Evolutionary conservation across 148 eudicot species (phyloP).

Genomic region (Pouteria glomerata): DNA sequence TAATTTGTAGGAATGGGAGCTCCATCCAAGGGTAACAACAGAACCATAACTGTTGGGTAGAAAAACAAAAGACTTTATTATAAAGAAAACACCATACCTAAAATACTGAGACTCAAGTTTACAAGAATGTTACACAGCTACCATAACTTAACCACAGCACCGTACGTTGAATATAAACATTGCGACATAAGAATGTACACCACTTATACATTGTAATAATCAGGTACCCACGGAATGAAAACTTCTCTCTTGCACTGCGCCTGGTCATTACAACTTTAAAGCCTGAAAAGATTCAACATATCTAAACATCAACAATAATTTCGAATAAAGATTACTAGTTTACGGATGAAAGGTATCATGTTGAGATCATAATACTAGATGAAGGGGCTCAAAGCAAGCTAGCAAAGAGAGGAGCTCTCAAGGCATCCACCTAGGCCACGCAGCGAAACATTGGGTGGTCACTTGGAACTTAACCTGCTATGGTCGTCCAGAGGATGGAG

Average conservation of each 20-base stretch:
- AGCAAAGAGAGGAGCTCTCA: not conserved
- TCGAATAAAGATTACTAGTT: not conserved
- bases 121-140: not conserved
- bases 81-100: no score
- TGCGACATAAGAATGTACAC: not conserved
- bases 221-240: not conserved
- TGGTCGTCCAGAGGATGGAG: no score
- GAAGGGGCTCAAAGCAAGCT: not conserved
- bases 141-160: not conserved
- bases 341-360: not conserved
- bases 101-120: not conserved
- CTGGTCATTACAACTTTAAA: slow-evolving; percentile 2
- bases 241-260: not conserved
- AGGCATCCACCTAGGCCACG: no score
- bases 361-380: not conserved
- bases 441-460: no score
- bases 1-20: no score
- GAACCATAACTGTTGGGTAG: no score
- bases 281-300: slow-evolving; percentile 12
- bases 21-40: no score
- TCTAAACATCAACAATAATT: not conserved
- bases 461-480: no score
- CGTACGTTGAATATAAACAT: not conserved
- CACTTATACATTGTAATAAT: not conserved
- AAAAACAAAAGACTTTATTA: no score